Evolutionary conservation across 352 stramenopile genomes (phyloP).

Genomic region (Thalassiosira mediterranea): DNA sequence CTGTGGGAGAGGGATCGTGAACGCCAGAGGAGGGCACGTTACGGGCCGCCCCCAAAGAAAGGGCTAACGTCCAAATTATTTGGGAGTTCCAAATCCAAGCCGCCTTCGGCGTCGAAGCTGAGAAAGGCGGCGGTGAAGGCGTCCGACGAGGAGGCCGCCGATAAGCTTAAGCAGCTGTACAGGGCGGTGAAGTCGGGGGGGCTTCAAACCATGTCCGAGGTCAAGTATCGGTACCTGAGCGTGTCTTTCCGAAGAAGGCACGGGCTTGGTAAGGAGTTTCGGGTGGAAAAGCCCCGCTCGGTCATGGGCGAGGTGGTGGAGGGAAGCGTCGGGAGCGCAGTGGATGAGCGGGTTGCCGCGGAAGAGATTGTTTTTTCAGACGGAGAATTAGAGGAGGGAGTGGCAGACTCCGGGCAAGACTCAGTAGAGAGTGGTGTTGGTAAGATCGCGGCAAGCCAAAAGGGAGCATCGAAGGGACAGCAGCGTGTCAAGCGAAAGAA

Average conservation of each 20-base stretch:
- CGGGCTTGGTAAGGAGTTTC: conserved; percentile 32
- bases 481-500: conserved; percentile 16
- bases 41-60: background rate
- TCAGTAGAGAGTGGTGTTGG: background rate
- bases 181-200: conserved; percentile 12
- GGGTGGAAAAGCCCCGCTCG: conserved; percentile 14
- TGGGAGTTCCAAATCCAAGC: too few relatives aligned
- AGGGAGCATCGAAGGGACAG: too few relatives aligned
- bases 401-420: background rate
- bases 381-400: conserved; percentile 18
- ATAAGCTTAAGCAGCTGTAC: conserved; percentile 31
- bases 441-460: background rate
- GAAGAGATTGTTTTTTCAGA: conserved; percentile 6
- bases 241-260: conserved; percentile 34
- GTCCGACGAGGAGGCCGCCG: conserved; percentile 14
- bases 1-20: conserved; percentile 26
- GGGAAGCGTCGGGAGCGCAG: background rate
- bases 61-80: conserved; percentile 6
- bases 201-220: conserved; percentile 22
- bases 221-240: conserved; percentile 44
- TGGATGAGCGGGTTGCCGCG: conserved; percentile 3
- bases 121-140: conserved; percentile 14
- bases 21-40: background rate
- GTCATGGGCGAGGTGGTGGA: conserved; percentile 35
- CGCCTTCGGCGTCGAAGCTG: background rate